Base-by-base conservation (phyloP, 495 filamentous ascomycete species). In the Aspergillus avenaceus region DNA sequence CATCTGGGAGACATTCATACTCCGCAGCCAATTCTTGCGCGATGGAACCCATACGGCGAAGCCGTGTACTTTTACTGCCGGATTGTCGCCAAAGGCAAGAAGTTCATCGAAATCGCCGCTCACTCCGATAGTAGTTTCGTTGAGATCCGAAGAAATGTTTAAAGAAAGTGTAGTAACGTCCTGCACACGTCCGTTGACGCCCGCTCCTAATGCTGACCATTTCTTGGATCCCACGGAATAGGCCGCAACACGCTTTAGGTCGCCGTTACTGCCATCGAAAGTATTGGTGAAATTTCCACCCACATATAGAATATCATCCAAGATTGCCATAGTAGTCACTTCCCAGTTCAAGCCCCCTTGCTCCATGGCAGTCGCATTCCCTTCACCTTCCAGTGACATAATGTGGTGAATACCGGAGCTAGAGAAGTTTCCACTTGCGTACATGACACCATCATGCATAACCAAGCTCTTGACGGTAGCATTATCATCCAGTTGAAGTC, bases 11-110 rank as follows among this genome's bases (percentile, higher is more conserved):
- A 82, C 63, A 38, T 88, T 71, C 32, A 97, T 71, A 55, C 90
- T 92, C 64, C 89, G 82, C 19, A 97, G 70, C 93, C 93, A 99
- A 60, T 95, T 90, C 32, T 82, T 79, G 41, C 76, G 78, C 5
- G 91, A 93, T 18, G 90, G 90, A n/a, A 97, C 86, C 93, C 93
- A 99, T 21, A 97, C 73, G 24, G 87, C 93, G 61, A 97, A 91
- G 1, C 91, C 89, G 41, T 78, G 62, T 2, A 83, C 85, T 11
- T 77, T 56, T 9, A 83, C 67, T n/a, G 80, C 77, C 9, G 75
- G 57, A 53, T 82, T 85, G 44, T 70, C 72, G 34, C 71, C 83
- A 60, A 86, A 90, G 3, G 80, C 77, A 16, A 84, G 69, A 22
- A 96, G 77, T 50, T 81, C 70, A 19, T 79, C 74, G 64, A 99